Conservation (phyloP, 805 yeast species). For the Ogataea corticis region DNA sequence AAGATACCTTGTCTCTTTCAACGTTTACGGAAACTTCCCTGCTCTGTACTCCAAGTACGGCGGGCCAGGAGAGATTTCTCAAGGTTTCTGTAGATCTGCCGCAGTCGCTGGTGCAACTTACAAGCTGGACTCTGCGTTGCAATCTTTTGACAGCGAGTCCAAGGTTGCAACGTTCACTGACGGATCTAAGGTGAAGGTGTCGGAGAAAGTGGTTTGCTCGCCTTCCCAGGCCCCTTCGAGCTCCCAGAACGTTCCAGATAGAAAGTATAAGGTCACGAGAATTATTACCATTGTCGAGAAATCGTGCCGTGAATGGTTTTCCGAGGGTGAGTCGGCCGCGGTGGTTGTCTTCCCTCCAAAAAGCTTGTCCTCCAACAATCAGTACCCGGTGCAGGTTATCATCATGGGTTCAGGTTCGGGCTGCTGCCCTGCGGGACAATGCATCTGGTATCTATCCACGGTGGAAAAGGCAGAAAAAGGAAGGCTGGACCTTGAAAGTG, state of each 20-base stretch:
- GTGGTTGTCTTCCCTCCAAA: conserved; percentile 91
- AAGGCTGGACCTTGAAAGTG: conserved; percentile 75
- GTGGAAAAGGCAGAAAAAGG: conserved; percentile 70
- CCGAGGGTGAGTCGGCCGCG: conserved; percentile 79
- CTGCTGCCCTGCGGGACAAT: conserved; percentile 81
- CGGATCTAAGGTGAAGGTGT: conserved; percentile 70
- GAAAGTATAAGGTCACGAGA: conserved; percentile 64
- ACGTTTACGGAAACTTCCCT: conserved; percentile 93
- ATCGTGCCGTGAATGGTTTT: conserved; percentile 90
- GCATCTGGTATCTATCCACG: conserved; percentile 88
- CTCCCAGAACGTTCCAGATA: conserved; percentile 42
- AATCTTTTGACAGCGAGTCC: conserved; percentile 61
- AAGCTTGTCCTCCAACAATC: conserved; percentile 65
- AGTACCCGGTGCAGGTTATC: conserved; percentile 77
- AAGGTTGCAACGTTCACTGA: conserved; percentile 74
- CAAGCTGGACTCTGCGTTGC: conserved; percentile 69
- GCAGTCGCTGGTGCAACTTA: conserved; percentile 98
- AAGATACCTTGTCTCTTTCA: conserved; percentile 80
- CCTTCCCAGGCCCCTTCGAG: conserved; percentile 62
- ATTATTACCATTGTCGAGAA: conserved; percentile 81
- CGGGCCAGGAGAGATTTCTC: conserved; percentile 93
- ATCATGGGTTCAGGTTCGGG: conserved; percentile 89
- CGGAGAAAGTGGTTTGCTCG: conserved; percentile 76
- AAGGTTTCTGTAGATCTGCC: conserved; percentile 96
- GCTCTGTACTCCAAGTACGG: conserved; percentile 91